These are phyloP conservation scores for Millerozyma acaciae DNA, from an alignment of 805 yeast species.

Conservation along the genomic window DNA sequence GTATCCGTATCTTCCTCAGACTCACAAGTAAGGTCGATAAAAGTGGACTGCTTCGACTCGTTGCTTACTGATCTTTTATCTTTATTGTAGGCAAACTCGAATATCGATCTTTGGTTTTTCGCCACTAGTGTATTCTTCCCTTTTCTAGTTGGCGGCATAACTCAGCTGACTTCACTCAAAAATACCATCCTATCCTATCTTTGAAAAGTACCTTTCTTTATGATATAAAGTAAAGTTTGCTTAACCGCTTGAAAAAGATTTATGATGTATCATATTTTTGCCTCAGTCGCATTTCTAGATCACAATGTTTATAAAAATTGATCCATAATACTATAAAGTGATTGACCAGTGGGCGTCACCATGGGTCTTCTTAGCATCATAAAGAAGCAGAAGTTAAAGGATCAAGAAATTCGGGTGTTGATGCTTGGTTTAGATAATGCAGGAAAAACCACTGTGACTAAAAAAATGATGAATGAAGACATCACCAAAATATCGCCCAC, in stretches of 20 bases:
- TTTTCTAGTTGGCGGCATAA: background rate
- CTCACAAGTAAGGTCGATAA: slow-evolving; percentile 15
- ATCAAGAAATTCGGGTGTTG: slow-evolving; percentile 68
- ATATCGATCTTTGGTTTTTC: slow-evolving; percentile 22
- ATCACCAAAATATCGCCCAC: slow-evolving; percentile 71
- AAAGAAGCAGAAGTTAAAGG: slow-evolving; percentile 77
- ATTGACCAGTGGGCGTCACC: no score
- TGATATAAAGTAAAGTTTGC: no score
- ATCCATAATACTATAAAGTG: no score
- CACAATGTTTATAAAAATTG: no score
- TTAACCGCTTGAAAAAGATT: no score
- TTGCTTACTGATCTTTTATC: background rate
- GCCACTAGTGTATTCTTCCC: slow-evolving; percentile 1
- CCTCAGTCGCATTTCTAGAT: no score
- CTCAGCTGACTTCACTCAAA: no score
- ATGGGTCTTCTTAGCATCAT: slow-evolving; percentile 85
- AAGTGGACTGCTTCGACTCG: background rate
- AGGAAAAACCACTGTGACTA: slow-evolving; percentile 85
- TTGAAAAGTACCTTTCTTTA: no score
- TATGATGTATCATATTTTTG: no score
- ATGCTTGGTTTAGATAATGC: slow-evolving; percentile 86
- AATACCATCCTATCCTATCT: background rate
- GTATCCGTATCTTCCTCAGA: no score
- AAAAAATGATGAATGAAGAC: slow-evolving; percentile 49
- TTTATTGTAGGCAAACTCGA: slow-evolving; percentile 14